phyloP scores from a whole-genome alignment of 306 rosid genomes.

The Castanea crenata region DNA sequence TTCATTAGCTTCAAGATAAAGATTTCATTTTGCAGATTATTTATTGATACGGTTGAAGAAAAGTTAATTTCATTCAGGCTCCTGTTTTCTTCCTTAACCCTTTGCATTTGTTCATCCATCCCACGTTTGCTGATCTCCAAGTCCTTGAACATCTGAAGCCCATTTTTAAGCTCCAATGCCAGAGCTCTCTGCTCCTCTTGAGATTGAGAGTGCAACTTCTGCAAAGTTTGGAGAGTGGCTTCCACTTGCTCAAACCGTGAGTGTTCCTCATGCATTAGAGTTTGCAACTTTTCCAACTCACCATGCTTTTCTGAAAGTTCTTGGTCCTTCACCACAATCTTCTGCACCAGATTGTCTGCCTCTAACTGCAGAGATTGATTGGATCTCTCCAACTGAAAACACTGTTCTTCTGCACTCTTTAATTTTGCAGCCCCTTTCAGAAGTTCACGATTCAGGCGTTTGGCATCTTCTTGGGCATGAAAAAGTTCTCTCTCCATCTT shows the following conservation, averaged over 20 bases:
- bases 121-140: constrained; percentile 64
- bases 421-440: constrained; percentile 52
- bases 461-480: constrained; percentile 53
- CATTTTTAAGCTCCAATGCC: constrained; percentile 74
- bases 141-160: constrained; percentile 76
- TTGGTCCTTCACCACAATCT: constrained; percentile 69
- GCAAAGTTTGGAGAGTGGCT: constrained; percentile 66
- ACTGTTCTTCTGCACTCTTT: constrained; percentile 55
- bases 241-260: constrained; percentile 72
- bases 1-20: constrained; percentile 76
- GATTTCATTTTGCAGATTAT: constrained; percentile 68
- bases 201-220: constrained; percentile 67
- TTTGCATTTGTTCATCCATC: constrained; percentile 67
- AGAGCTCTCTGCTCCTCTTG: constrained; percentile 88
- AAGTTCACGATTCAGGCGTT: constrained; percentile 52
- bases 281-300: constrained; percentile 73
- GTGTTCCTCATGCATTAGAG: constrained; percentile 68
- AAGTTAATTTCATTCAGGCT: constrained; percentile 54
- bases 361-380: constrained; percentile 66
- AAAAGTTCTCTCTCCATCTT: constrained; percentile 68
- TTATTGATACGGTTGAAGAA: constrained; percentile 44
- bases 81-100: constrained; percentile 67
- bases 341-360: constrained; percentile 64
- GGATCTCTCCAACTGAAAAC: constrained; percentile 58
- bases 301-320: constrained; percentile 69